Evolutionary conservation across 768 basidiomycete genomes (phyloP), one percentile per base, ranked within the genome.

Genomic region (Rossbeevera mucosa): DNA sequence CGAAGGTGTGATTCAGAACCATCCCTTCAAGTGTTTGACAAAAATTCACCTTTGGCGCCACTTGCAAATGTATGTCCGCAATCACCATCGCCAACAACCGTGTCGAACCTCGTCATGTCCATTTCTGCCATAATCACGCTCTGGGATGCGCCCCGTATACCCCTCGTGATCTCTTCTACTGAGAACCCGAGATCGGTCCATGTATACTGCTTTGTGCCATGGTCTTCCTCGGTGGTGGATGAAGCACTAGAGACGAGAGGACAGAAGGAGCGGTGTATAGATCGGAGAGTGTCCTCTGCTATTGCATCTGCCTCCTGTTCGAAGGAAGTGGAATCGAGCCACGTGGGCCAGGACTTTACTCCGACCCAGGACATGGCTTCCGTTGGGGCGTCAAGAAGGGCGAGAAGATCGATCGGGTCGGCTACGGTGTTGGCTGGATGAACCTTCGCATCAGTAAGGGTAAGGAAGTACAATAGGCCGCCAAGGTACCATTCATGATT

Each of bases 11-110:
- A 16, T 7, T 31, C 6, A 16, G 31, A 31, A 31, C 7, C 12
- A 29, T 29, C 12, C 29, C 12, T 29, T 29, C 12, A 29, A 11
- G 28, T 13, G 29, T 29, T 13, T 13, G 3, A 29, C 31, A 3
- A 16, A 31, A 16, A 0, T 7, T 31, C 3, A 31, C 31, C 31
- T 66, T 53, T 64, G 7, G 74, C 74, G 9, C 83, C 82, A 3
- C 75, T 68, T 8, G 77, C 72, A 53, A 83, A 80, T 7, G 81
- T 83, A 33, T 77, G 68, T 8, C 83, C 82, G 44, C 81, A 82
- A 60, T 85, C 82, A 6, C 82, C 83, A 64, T 85, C 83, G 24
- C 83, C 82, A 7, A 79, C 72, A 24, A 83, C 69, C 8, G 80
- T 81, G 62, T 85, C 85, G 59, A 74, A 82, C 29, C 71, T 66